These are phyloP conservation scores for Colletotrichum aenigma DNA, from an alignment of 2,329 filamentous ascomycete species.

Conservation along the genomic window DNA sequence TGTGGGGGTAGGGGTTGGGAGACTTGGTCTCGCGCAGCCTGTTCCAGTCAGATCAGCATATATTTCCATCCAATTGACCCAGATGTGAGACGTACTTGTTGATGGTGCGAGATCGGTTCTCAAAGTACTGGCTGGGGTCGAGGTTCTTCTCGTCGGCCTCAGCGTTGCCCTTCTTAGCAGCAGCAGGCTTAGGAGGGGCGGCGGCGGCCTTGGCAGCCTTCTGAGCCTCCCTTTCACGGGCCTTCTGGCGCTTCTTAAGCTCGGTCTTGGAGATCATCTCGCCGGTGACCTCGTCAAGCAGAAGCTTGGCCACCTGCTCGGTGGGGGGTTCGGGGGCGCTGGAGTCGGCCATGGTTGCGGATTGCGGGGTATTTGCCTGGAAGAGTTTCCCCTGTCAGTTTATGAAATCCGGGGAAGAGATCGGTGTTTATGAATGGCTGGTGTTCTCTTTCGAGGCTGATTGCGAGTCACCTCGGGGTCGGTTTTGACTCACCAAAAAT, in stretches of 20 bases:
- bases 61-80: slow-evolving; percentile 60
- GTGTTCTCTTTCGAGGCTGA: background rate
- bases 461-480: background rate
- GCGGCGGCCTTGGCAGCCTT: slow-evolving; percentile 86
- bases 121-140: slow-evolving; percentile 79
- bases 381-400: background rate
- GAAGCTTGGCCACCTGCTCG: slow-evolving; percentile 70
- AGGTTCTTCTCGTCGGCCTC: slow-evolving; percentile 66
- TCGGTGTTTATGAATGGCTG: background rate
- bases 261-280: slow-evolving; percentile 85
- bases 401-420: background rate
- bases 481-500: slow-evolving; percentile 12
- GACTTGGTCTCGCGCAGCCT: slow-evolving; percentile 70
- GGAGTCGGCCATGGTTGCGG: slow-evolving; percentile 29
- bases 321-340: slow-evolving; percentile 43
- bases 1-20: slow-evolving; percentile 91
- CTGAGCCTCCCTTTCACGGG: slow-evolving; percentile 82
- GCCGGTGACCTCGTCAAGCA: slow-evolving; percentile 92
- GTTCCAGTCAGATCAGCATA: slow-evolving; percentile 43
- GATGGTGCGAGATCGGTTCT: slow-evolving; percentile 87
- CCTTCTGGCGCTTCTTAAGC: slow-evolving; percentile 96
- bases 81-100: slow-evolving; percentile 52
- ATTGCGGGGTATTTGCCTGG: background rate
- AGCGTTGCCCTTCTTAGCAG: slow-evolving; percentile 75
- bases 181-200: slow-evolving; percentile 61